phyloP scores from a whole-genome alignment of 495 filamentous ascomycete genomes.

The Aspergillus nanangensis region DNA sequence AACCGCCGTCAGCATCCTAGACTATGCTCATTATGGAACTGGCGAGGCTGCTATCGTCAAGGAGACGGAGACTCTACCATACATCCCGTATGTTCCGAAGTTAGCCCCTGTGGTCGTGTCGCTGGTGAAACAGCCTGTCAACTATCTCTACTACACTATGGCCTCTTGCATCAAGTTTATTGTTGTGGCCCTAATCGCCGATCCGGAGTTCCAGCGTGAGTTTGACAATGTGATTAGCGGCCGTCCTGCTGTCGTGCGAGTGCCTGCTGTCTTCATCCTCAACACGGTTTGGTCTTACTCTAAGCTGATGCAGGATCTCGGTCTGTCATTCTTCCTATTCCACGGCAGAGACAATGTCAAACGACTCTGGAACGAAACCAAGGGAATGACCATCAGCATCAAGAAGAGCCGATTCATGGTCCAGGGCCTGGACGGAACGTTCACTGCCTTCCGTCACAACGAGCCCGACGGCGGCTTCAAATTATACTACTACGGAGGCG shows the following conservation, averaged over 20 bases:
- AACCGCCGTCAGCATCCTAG: constrained; percentile 33
- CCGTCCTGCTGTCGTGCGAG: constrained; percentile 30
- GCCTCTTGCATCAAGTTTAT: constrained; percentile 48
- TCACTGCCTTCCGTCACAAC: constrained; percentile 44
- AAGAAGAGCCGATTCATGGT: constrained; percentile 41
- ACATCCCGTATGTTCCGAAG: constrained; percentile 30
- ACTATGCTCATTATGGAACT: constrained; percentile 33
- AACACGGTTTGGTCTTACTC: constrained; percentile 49
- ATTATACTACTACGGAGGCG: constrained; percentile 42
- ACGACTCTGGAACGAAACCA: constrained; percentile 41
- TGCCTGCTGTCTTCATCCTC: constrained; percentile 33
- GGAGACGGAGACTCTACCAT: constrained; percentile 23
- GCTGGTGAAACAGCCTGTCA: constrained; percentile 23
- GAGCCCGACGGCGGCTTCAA: constrained; percentile 37
- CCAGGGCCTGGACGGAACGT: constrained; percentile 41
- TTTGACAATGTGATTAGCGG: constrained; percentile 42
- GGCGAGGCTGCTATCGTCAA: constrained; percentile 26
- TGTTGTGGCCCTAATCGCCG: constrained; percentile 48
- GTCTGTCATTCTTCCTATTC: constrained; percentile 47
- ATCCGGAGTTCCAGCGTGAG: constrained; percentile 57
- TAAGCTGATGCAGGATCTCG: constrained; percentile 31
- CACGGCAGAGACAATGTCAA: constrained; percentile 41
- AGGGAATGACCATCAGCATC: constrained; percentile 42
- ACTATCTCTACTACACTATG: constrained; percentile 35
- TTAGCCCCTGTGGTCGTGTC: constrained; percentile 19